Conservation (phyloP, 495 filamentous ascomycete species). For the Xeromyces bisporus region DNA sequence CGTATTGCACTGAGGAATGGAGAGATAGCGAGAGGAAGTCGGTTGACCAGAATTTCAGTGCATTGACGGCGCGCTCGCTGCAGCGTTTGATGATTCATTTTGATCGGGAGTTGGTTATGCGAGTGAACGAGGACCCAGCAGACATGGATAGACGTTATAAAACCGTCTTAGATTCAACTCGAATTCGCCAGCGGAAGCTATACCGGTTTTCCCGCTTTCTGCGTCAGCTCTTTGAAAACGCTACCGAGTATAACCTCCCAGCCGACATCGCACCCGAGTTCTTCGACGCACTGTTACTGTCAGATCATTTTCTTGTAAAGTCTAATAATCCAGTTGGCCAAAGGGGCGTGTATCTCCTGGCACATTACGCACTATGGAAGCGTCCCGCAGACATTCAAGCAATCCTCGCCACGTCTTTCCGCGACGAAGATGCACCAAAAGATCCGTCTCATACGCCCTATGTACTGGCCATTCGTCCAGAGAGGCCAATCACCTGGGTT, state of each 20-base stretch:
- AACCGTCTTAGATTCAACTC: slow-evolving; percentile 82
- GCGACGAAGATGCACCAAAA: slow-evolving; percentile 51
- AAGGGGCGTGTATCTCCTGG: slow-evolving; percentile 66
- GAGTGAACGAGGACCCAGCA: slow-evolving; percentile 59
- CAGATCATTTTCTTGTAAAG: slow-evolving; percentile 64
- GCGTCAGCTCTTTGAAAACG: slow-evolving; percentile 86
- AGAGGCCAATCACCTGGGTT: slow-evolving; percentile 63
- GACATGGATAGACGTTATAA: slow-evolving; percentile 98
- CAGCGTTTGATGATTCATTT: slow-evolving; percentile 78
- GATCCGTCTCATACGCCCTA: slow-evolving; percentile 59
- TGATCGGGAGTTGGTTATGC: slow-evolving; percentile 71
- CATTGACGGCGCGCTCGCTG: slow-evolving; percentile 78
- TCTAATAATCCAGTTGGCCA: slow-evolving; percentile 43
- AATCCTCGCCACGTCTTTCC: slow-evolving; percentile 76
- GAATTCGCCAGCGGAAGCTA: slow-evolving; percentile 78
- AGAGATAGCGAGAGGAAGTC: neutral
- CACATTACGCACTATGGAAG: slow-evolving; percentile 58
- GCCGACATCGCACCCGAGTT: slow-evolving; percentile 50
- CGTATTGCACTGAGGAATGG: no score
- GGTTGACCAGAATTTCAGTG: slow-evolving; percentile 24
- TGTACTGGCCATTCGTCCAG: slow-evolving; percentile 67
- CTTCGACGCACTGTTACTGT: slow-evolving; percentile 63
- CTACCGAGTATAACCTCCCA: slow-evolving; percentile 74
- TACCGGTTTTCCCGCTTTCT: slow-evolving; percentile 77
- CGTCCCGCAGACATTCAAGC: slow-evolving; percentile 64